Conservation (phyloP, 2,329 filamentous ascomycete genomes). For the Beauveria sp. region DNA sequence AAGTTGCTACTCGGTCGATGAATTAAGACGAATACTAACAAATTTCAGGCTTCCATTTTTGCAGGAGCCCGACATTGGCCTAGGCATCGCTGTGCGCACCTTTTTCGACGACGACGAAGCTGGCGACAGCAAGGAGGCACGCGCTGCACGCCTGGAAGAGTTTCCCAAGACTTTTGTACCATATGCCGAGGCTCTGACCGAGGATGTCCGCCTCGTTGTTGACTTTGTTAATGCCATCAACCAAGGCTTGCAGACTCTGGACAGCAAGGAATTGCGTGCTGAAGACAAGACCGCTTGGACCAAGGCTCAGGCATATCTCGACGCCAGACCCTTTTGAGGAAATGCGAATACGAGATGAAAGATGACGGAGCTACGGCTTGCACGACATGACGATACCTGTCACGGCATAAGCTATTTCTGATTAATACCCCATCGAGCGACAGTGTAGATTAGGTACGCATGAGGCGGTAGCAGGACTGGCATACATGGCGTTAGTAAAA, state of each 20-base stretch:
- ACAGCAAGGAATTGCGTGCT: constrained; percentile 37
- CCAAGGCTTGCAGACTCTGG: constrained; percentile 48
- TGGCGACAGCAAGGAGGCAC: constrained; percentile 42
- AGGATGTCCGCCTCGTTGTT: constrained; percentile 51
- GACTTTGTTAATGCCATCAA: constrained; percentile 52
- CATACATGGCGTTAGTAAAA: constrained; percentile 8
- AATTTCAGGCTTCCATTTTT: constrained; percentile 54
- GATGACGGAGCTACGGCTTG: not conserved
- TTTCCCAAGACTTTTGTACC: constrained; percentile 52
- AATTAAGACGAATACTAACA: constrained; percentile 16
- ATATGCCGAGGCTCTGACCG: constrained; percentile 48
- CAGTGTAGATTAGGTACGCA: not conserved
- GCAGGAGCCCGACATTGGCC: constrained; percentile 62
- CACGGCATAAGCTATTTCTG: constrained; percentile 1
- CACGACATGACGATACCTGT: constrained; percentile 4
- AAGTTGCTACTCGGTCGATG: constrained; percentile 22
- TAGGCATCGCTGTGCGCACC: constrained; percentile 74
- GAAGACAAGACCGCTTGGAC: constrained; percentile 46
- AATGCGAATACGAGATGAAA: not conserved
- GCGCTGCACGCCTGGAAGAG: constrained; percentile 35
- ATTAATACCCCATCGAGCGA: constrained; percentile 6
- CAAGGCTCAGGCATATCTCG: constrained; percentile 47
- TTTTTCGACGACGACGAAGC: constrained; percentile 66
- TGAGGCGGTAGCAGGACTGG: constrained; percentile 1
- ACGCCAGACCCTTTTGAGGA: constrained; percentile 32